Conservation (phyloP, 73 alveolate species). For the Stentor roeselii region DNA sequence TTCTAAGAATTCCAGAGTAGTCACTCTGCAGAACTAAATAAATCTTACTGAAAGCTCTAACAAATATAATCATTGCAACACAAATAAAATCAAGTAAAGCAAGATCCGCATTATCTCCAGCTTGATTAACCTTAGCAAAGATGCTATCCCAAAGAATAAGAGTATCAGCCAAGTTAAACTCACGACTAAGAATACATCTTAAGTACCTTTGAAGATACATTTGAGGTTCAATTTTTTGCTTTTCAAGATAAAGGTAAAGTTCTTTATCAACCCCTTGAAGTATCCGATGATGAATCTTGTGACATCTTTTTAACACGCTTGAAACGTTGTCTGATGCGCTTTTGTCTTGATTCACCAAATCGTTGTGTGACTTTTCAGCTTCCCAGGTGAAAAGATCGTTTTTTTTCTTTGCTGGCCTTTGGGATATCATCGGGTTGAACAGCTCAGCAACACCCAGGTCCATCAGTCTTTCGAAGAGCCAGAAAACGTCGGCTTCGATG, state of each 20-base stretch:
- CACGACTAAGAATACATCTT: constrained; percentile 67
- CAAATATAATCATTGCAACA: constrained; percentile 56
- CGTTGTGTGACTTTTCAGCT: background rate
- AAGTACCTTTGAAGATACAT: constrained; percentile 61
- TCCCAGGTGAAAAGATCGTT: constrained; percentile 28
- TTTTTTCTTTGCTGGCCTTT: constrained; percentile 11
- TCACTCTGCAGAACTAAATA: constrained; percentile 23
- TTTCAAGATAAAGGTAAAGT: constrained; percentile 45
- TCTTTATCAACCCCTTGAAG: constrained; percentile 43
- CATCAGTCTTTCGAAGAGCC: constrained; percentile 8
- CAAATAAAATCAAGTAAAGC: constrained; percentile 50
- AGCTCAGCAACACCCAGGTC: constrained; percentile 20
- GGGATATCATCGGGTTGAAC: constrained; percentile 23
- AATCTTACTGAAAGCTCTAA: constrained; percentile 14
- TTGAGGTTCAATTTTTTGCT: constrained; percentile 57
- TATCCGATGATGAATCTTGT: constrained; percentile 50
- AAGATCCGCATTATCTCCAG: constrained; percentile 45
- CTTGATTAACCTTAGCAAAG: constrained; percentile 39
- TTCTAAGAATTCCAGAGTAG: constrained; percentile 18
- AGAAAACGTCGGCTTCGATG: constrained; percentile 13
- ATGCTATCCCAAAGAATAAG: constrained; percentile 58
- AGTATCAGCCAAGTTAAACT: constrained; percentile 43
- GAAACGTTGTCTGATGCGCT: constrained; percentile 21
- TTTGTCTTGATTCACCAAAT: background rate
- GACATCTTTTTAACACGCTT: constrained; percentile 55